These are phyloP conservation scores for Tardiomyces depauwii DNA, from an alignment of 1,139 yeast genomes.

Conservation along the genomic window DNA sequence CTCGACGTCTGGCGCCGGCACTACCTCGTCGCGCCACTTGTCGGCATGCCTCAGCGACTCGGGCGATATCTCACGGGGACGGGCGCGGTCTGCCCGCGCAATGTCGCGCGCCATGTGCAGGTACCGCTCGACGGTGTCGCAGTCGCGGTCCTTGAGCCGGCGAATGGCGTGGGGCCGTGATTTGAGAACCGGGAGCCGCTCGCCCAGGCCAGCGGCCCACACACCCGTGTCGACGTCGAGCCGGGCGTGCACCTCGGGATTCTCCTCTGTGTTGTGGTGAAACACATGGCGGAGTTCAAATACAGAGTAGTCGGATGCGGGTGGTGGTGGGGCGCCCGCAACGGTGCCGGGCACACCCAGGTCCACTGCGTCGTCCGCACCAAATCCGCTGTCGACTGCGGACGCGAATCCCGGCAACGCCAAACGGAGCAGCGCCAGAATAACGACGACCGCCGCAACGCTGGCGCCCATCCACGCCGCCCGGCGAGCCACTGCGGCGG, in stretches of 20 bases:
- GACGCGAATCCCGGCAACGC: too few species aligned
- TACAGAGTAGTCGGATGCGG: background rate
- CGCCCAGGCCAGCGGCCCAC: background rate
- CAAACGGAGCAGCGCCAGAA: too few species aligned
- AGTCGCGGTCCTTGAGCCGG: background rate
- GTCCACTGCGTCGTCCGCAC: too few species aligned
- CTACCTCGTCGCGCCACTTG: constrained; percentile 20
- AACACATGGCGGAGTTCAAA: constrained; percentile 9
- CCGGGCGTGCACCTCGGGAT: constrained; percentile 7
- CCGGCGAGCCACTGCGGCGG: too few species aligned
- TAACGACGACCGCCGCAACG: too few species aligned
- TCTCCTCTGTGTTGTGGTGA: constrained; percentile 9
- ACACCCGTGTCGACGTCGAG: constrained; percentile 6
- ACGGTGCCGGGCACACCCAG: too few species aligned
- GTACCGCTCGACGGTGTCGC: constrained; percentile 76
- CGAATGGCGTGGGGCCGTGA: background rate
- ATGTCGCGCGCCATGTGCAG: constrained; percentile 96
- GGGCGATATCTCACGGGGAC: background rate
- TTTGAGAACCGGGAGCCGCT: background rate
- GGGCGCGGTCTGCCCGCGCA: background rate
- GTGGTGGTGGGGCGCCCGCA: background rate
- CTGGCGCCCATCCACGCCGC: too few species aligned
- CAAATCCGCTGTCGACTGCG: too few species aligned
- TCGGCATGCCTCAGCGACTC: background rate
- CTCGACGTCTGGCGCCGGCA: constrained; percentile 57